Evolutionary conservation across 1,284 basidiomycete species (phyloP).

Genomic region (Moniliophthora roreri): DNA sequence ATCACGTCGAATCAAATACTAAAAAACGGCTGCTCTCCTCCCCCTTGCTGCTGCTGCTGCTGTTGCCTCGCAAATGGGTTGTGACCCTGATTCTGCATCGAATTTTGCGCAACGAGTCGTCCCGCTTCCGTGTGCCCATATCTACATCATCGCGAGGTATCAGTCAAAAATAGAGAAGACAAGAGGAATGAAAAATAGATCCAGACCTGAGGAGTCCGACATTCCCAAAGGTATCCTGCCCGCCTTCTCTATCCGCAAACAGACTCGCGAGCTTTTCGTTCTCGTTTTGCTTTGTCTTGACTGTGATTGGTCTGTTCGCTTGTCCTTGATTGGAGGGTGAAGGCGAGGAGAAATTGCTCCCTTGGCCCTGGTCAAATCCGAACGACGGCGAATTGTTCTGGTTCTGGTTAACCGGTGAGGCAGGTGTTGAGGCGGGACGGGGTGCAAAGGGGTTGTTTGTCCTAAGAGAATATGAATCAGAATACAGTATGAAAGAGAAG

Average conservation of each 20-base stretch:
- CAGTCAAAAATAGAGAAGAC: not conserved
- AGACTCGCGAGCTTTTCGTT: slow-evolving; percentile 78
- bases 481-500: too few relatives aligned
- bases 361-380: slow-evolving; percentile 52
- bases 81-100: slow-evolving; percentile 41
- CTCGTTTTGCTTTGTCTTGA: slow-evolving; percentile 59
- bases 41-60: slow-evolving; percentile 58
- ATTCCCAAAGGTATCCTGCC: slow-evolving; percentile 94
- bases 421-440: slow-evolving; percentile 29
- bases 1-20: too few relatives aligned
- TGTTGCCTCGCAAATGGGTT: slow-evolving; percentile 79
- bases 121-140: slow-evolving; percentile 71
- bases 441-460: slow-evolving; percentile 95
- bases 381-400: slow-evolving; percentile 41
- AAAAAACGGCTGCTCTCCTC: slow-evolving; percentile 81
- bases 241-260: slow-evolving; percentile 85
- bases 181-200: too few relatives aligned
- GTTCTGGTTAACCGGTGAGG: slow-evolving; percentile 29
- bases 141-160: slow-evolving; percentile 43
- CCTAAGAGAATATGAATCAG: too few relatives aligned
- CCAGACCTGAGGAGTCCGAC: slow-evolving; percentile 72
- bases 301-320: slow-evolving; percentile 35
- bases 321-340: slow-evolving; percentile 25
- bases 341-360: slow-evolving; percentile 39
- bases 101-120: slow-evolving; percentile 46